Conservation (phyloP, 139 green algal species). For the Pleodorina starrii region DNA sequence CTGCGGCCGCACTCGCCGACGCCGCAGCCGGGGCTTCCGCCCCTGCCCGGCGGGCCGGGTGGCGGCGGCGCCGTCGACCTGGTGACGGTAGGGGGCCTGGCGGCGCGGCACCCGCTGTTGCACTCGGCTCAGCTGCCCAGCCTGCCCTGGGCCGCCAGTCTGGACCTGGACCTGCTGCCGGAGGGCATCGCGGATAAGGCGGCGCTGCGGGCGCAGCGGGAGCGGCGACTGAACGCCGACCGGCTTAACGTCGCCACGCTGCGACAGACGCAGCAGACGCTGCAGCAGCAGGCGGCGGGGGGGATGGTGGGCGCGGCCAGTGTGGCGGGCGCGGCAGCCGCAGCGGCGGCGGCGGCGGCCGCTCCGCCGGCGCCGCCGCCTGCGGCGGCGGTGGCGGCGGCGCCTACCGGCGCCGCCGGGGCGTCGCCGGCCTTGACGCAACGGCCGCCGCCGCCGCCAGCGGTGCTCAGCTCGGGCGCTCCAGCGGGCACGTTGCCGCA, state of each 20-base stretch:
- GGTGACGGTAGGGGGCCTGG: neutral
- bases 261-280: slow-evolving; percentile 8
- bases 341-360: neutral
- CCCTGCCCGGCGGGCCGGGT: too few species aligned
- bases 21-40: neutral
- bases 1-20: slow-evolving; percentile 7
- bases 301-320: slow-evolving; percentile 26
- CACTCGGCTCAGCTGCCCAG: neutral
- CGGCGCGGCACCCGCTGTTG: slow-evolving; percentile 27
- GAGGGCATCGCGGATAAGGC: slow-evolving; percentile 43
- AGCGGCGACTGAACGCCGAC: slow-evolving; percentile 18
- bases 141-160: slow-evolving; percentile 11
- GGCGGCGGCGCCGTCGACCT: neutral
- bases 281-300: slow-evolving; percentile 30
- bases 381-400: neutral
- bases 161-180: slow-evolving; percentile 49
- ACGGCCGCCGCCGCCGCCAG: slow-evolving; percentile 8
- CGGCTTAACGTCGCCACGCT: neutral
- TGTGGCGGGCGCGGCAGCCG: neutral
- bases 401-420: neutral
- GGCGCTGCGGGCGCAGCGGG: neutral
- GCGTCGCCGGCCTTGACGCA: neutral
- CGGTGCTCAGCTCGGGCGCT: neutral
- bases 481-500: slow-evolving; percentile 25
- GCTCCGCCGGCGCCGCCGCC: neutral